Evolutionary conservation across 345 rosid genomes (phyloP).

Genomic region (Murraya paniculata): DNA sequence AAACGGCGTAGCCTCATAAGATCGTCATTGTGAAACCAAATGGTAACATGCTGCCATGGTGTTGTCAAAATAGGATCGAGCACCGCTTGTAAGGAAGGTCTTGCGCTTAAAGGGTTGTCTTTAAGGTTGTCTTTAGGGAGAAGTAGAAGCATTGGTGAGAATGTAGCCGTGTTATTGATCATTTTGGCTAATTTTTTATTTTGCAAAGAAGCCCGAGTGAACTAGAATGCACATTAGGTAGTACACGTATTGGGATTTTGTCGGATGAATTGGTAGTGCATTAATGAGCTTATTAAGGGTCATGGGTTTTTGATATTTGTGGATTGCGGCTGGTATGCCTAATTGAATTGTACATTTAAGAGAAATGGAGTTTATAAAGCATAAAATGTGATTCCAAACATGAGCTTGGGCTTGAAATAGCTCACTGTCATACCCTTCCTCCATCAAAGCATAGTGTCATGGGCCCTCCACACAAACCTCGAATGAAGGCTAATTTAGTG

Average conservation of each 20-base stretch:
- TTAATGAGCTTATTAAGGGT: constrained; percentile 30
- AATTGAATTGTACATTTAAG: constrained; percentile 47
- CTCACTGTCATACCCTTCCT: neutral
- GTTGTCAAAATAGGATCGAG: too few species aligned
- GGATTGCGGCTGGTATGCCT: constrained; percentile 32
- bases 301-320: constrained; percentile 36
- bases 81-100: too few species aligned
- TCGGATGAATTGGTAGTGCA: constrained; percentile 17
- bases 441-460: too few species aligned
- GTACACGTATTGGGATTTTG: constrained; percentile 18
- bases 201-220: too few species aligned
- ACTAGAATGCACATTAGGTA: constrained; percentile 46
- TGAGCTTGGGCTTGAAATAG: constrained; percentile 33
- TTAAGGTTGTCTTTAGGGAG: too few species aligned
- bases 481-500: too few species aligned
- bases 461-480: too few species aligned
- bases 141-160: too few species aligned
- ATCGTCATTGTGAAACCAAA: too few species aligned
- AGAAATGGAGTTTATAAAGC: constrained; percentile 38
- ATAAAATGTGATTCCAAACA: constrained; percentile 34
- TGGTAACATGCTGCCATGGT: too few species aligned
- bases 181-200: neutral
- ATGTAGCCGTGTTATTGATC: neutral
- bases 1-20: too few species aligned
- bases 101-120: too few species aligned